Evolutionary conservation across 2,329 filamentous ascomycete species (phyloP).

Genomic region (Gnomoniopsis smithogilvyi): DNA sequence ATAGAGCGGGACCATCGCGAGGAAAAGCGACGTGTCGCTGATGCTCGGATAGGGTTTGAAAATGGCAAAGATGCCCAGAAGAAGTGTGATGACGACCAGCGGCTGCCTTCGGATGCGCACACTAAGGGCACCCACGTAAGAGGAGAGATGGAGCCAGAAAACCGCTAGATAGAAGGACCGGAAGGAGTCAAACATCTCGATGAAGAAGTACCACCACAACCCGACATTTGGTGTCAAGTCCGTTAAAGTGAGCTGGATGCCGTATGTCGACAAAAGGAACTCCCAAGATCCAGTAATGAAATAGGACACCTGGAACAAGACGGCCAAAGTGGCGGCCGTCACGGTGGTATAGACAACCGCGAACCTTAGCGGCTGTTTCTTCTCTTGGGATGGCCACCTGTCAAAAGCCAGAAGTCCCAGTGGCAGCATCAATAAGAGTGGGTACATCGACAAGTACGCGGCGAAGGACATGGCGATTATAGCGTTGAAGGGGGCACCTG

Average conservation of each 20-base stretch:
- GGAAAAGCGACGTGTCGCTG: constrained; percentile 81
- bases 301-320: constrained; percentile 69
- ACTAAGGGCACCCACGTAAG: constrained; percentile 83
- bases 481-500: constrained; percentile 68
- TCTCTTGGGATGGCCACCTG: constrained; percentile 28
- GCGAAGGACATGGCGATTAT: constrained; percentile 85
- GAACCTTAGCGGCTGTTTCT: constrained; percentile 44
- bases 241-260: constrained; percentile 84
- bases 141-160: constrained; percentile 92
- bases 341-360: constrained; percentile 48
- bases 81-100: constrained; percentile 77
- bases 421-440: constrained; percentile 79
- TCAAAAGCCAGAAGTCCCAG: constrained; percentile 80
- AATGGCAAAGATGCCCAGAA: constrained; percentile 86
- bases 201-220: constrained; percentile 99
- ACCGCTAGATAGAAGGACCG: constrained; percentile 94
- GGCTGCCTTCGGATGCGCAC: constrained; percentile 82
- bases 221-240: constrained; percentile 94
- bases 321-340: constrained; percentile 52
- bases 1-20: constrained; percentile 80
- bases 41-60: constrained; percentile 98
- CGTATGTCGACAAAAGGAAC: constrained; percentile 86
- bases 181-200: constrained; percentile 99
- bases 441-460: constrained; percentile 89
- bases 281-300: constrained; percentile 79